Evolutionary conservation across 1,139 yeast species (phyloP), one percentile per base, ranked within the genome.

Genomic region (Wickerhamomyces sp.): DNA sequence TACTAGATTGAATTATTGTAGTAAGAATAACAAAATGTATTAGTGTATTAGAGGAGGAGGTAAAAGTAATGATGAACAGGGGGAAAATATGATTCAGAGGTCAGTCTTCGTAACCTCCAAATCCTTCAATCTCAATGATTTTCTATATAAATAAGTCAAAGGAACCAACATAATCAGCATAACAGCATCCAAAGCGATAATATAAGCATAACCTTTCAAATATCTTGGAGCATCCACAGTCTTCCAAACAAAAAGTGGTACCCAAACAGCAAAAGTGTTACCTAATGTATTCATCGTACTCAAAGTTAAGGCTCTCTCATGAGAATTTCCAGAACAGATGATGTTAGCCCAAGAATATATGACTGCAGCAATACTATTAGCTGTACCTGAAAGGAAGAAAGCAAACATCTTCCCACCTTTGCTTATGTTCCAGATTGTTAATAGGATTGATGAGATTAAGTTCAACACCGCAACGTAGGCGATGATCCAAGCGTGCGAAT

Each of bases 181-280:
- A 49, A 48, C 45, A 10, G 47, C 39, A 36, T 43, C 47, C 23
- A 51, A 75, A 65, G 35, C 73, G 54, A 13, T 41, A 29, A 31
- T 46, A 56, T 73, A 78, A 2, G 71, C 61, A 58, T 69, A 80
- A 44, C 85, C 85, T 42, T 69, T 73, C 43, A 65, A 65, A 55
- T 65, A 79, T 42, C 73, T 60, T 30, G 84, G 86, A 1, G 78
- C 69, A 39, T 79, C 81, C 2, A 64, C 69, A 1, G 85, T 79
- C 44, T 69, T 73, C 75, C 84, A 81, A 6, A 79, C 81, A 32
- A 75, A 58, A 15, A 59, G 50, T n/a, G 68, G 67, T 33, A 64
- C 62, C 68, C 69, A 65, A 10, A 67, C 67, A 48, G 76, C 75
- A n/a, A 76, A 76, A 2, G 80, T 80, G 55, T 76, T 76, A 34